Evolutionary conservation across 768 basidiomycete genomes (phyloP).

Genomic region (Boletus eberwhitei): DNA sequence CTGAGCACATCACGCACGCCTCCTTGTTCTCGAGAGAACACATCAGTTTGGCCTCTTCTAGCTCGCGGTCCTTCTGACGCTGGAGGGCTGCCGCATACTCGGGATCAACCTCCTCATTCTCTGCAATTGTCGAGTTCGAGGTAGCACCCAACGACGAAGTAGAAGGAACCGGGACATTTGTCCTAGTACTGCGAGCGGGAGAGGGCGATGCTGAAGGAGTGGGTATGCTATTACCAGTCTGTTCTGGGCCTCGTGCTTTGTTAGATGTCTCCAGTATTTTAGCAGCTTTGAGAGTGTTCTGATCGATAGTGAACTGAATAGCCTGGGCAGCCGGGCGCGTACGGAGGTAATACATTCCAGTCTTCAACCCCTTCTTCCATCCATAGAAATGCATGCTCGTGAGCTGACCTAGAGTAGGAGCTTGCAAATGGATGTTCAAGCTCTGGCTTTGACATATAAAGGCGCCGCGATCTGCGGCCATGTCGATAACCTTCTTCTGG

Average conservation of each 20-base stretch:
- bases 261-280: conserved; percentile 23
- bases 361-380: conserved; percentile 99
- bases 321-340: conserved; percentile 94
- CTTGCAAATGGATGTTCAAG: conserved; percentile 88
- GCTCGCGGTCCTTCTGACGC: conserved; percentile 66
- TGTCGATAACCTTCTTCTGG: conserved; percentile 97
- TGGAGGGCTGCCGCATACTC: conserved; percentile 79
- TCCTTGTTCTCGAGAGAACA: conserved; percentile 95
- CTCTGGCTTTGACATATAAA: conserved; percentile 97
- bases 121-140: conserved; percentile 24
- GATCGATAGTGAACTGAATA: conserved; percentile 96
- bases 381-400: conserved; percentile 98
- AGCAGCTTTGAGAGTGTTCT: conserved; percentile 65
- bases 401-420: conserved; percentile 87
- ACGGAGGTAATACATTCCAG: conserved; percentile 97
- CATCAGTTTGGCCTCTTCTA: conserved; percentile 75
- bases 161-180: conserved; percentile 31
- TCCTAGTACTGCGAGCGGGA: conserved; percentile 28
- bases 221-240: conserved; percentile 16
- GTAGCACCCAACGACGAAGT: conserved; percentile 13
- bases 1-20: conserved; percentile 90
- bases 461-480: conserved; percentile 97
- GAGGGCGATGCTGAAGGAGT: conserved; percentile 27
- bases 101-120: conserved; percentile 45
- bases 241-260: conserved; percentile 16